Conservation (phyloP, 768 basidiomycete genomes). For the Exidia glandulosa region DNA sequence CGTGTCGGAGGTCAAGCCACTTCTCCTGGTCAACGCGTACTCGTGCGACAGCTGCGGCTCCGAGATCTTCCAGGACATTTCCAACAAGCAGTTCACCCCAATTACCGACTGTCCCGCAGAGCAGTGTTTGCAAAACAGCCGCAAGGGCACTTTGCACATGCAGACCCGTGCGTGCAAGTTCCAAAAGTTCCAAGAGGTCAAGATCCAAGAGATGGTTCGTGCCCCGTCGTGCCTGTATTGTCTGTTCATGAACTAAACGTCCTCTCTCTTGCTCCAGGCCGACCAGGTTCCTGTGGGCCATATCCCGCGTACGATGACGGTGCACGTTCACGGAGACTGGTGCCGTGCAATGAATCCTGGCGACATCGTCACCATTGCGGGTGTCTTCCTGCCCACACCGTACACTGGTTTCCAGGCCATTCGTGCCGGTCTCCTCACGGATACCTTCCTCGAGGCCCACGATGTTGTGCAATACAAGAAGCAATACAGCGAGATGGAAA, state of each 20-base stretch:
- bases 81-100: constrained; percentile 82
- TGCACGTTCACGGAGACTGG: constrained; percentile 85
- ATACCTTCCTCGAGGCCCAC: constrained; percentile 91
- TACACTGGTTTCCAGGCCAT: constrained; percentile 97
- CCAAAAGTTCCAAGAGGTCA: constrained; percentile 95
- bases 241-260: constrained; percentile 3
- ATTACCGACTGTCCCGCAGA: constrained; percentile 75
- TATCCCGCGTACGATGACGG: constrained; percentile 95
- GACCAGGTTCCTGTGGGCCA: constrained; percentile 99
- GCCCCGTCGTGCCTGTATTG: neutral
- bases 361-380: constrained; percentile 90
- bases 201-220: constrained; percentile 95
- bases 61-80: constrained; percentile 97
- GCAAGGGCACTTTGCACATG: constrained; percentile 91
- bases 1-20: constrained; percentile 96
- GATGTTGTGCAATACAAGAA: constrained; percentile 92
- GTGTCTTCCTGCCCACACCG: constrained; percentile 93
- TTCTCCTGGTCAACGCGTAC: constrained; percentile 94
- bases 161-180: constrained; percentile 96
- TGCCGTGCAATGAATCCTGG: constrained; percentile 91
- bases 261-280: constrained; percentile 40
- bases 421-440: constrained; percentile 90
- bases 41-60: constrained; percentile 97
- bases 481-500: constrained; percentile 91
- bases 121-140: constrained; percentile 76